Conservation (phyloP, 1,284 basidiomycete genomes). For the Pseudozyma tsukubaensis region DNA sequence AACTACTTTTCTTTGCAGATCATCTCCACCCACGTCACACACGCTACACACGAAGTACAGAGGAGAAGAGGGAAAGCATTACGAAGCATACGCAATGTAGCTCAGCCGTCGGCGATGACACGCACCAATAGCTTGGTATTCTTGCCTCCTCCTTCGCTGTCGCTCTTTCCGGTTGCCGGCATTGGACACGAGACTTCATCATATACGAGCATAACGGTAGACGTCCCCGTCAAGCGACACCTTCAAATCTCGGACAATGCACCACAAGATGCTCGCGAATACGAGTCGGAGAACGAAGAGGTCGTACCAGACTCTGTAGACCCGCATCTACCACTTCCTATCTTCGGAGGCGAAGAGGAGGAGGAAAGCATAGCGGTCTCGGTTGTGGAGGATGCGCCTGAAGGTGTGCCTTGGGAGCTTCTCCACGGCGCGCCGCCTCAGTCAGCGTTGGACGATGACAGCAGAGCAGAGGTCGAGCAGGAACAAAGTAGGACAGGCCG, state of each 20-base stretch:
- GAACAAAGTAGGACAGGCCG: not conserved
- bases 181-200: too few relatives aligned
- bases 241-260: not conserved
- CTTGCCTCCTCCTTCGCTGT: constrained; percentile 14
- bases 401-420: constrained; percentile 12
- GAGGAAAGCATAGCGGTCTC: constrained; percentile 16
- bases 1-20: too few relatives aligned
- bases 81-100: not conserved
- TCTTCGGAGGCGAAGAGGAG: not conserved
- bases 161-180: not conserved
- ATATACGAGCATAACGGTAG: too few relatives aligned
- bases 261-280: not conserved
- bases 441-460: not conserved
- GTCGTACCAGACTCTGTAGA: constrained; percentile 24
- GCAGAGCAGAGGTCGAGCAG: not conserved
- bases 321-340: not conserved
- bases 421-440: constrained; percentile 6
- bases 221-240: too few relatives aligned
- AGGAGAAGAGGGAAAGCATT: too few relatives aligned
- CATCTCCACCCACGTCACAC: too few relatives aligned
- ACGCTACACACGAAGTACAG: too few relatives aligned
- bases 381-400: constrained; percentile 3
- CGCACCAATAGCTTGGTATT: constrained; percentile 27
- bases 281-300: not conserved
- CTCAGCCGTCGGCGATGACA: not conserved